A percentile compares a stretch with the other conserved stretches of the same genome.
Evolutionary conservation across 2,329 filamentous ascomycete genomes (phyloP).

Genomic region (Microdochium nivale): DNA sequence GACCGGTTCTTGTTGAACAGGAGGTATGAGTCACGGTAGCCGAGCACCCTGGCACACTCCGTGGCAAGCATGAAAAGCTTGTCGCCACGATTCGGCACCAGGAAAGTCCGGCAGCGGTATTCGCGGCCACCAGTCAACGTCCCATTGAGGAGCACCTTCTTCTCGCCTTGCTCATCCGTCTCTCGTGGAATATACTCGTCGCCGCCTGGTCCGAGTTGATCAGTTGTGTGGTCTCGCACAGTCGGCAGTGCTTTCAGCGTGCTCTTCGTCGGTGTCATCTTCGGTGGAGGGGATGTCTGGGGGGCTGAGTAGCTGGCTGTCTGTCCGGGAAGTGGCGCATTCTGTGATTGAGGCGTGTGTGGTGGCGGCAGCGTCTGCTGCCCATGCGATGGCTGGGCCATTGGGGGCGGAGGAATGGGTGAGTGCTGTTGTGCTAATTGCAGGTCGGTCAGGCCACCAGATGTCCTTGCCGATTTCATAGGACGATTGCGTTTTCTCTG

Average conservation of each 20-base stretch:
- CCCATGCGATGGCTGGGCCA: neutral
- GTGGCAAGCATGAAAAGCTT: constrained; percentile 99
- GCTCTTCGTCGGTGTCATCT: constrained; percentile 71
- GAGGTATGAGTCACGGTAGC: constrained; percentile 95
- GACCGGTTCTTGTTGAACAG: constrained; percentile 98
- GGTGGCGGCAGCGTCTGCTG: constrained; percentile 27
- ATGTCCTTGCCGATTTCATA: constrained; percentile 15
- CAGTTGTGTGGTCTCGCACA: constrained; percentile 92
- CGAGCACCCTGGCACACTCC: constrained; percentile 87
- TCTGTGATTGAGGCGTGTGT: constrained; percentile 46
- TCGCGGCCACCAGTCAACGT: constrained; percentile 74
- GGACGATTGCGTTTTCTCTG: constrained; percentile 24
- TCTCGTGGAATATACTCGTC: constrained; percentile 95
- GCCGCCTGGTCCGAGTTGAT: constrained; percentile 79
- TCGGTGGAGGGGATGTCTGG: constrained; percentile 57
- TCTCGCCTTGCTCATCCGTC: constrained; percentile 85
- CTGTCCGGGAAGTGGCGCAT: constrained; percentile 34
- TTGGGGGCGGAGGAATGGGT: neutral
- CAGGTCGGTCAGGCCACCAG: constrained; percentile 8
- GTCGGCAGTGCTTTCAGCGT: constrained; percentile 92
- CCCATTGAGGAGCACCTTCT: constrained; percentile 81
- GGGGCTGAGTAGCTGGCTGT: constrained; percentile 28
- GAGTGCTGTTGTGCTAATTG: neutral
- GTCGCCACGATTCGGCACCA: constrained; percentile 80
- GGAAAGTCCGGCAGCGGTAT: constrained; percentile 89